Evolutionary conservation across 306 rosid species (phyloP).

Genomic region (Quercus variabilis): DNA sequence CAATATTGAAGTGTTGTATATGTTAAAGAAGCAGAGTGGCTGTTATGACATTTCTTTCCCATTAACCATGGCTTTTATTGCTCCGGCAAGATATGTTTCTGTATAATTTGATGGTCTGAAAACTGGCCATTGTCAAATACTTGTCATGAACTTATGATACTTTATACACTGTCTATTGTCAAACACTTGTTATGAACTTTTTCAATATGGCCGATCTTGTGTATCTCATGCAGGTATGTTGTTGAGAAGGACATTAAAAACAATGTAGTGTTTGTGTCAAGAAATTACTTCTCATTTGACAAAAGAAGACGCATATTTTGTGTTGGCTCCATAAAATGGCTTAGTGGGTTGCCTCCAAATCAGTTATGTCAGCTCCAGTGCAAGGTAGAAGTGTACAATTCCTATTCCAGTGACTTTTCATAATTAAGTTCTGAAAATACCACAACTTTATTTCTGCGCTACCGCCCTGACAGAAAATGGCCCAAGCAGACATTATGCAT

Average conservation of each 20-base stretch:
- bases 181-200: not conserved
- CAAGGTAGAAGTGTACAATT: constrained; percentile 55
- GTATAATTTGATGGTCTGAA: not conserved
- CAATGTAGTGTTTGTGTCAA: constrained; percentile 87
- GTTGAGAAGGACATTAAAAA: constrained; percentile 84
- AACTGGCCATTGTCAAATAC: not conserved
- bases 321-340: constrained; percentile 88
- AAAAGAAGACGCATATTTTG: constrained; percentile 82
- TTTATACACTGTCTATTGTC: not conserved
- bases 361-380: constrained; percentile 58
- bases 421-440: not conserved
- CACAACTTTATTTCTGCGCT: not conserved
- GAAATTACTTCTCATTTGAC: constrained; percentile 87
- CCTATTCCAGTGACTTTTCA: not conserved
- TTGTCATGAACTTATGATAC: not conserved
- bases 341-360: constrained; percentile 53
- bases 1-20: not conserved
- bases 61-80: not conserved
- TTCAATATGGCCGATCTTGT: not conserved
- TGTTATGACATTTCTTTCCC: not conserved
- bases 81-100: not conserved
- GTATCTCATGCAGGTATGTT: constrained; percentile 67
- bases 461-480: not conserved
- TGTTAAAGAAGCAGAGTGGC: not conserved
- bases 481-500: not conserved